Base-by-base conservation (phyloP, 2,329 filamentous ascomycete species). In the Microsporum audouinii region DNA sequence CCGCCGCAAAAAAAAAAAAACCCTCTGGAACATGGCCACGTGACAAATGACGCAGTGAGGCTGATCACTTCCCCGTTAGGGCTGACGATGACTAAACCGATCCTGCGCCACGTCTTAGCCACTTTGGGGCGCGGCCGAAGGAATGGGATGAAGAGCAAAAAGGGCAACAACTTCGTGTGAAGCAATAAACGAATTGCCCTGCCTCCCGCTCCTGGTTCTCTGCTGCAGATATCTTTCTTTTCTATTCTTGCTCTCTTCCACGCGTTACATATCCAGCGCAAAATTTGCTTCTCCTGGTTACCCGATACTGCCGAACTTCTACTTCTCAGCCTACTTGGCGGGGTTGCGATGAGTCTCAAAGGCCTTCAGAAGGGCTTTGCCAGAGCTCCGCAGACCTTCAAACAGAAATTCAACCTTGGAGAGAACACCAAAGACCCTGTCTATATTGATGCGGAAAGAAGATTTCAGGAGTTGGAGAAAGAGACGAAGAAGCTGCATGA, bases 401-500 rank as follows among this genome's bases (percentile, higher is more conserved):
- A 91, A 76, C 81, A 86, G 70, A 90, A 85, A 70, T 96, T 99
- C 80, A 97, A 96, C 73, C 85, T 97, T 68, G 94, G 94, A 73
- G 94, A 97, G 69, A 84, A 92, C 73, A 95, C 91, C 68, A 96
- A 97, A 73, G 94, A 99, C 79, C 81, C 89, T 56, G 87, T 99
- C 70, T 99, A 96, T 75, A 86, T 89, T 65, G 94, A 99, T 75
- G 89, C 94, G 65, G 94, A 99, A 74, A 85, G 91, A 64, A 87
- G 94, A 57, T 99, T 97, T 73, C 82, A 90, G 66, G 94, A 99
- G 78, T 83, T 99, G 65, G 94, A 99, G 77, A 87, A 80, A 66
- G 91, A 99, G 78, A 97, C 94, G 39, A 97, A 96, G 81, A 92
- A 88, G 75, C 85, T 96, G 34, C 92, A 97, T 77, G 90, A 96